Base-by-base conservation (phyloP, 139 green algal species). In the Raphidocelis subcapitata region DNA sequence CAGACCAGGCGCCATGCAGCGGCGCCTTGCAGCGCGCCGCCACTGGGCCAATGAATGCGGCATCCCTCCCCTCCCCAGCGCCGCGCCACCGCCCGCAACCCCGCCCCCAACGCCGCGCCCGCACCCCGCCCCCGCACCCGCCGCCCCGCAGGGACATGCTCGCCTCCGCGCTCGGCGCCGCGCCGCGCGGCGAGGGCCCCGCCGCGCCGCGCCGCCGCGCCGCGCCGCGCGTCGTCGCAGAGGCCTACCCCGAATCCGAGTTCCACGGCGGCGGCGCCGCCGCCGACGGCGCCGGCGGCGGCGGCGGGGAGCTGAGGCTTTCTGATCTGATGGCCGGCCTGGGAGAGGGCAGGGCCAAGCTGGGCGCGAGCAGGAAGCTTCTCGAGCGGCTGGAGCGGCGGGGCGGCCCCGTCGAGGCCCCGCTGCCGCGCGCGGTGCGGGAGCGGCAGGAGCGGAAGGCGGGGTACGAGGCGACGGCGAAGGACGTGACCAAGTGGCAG, bases 401-500 rank as follows among this genome's bases (percentile, higher is more conserved):
- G 32, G 37, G 65, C 21, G 69, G 67, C 24, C 79, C 85, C 0
- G 82, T 94, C 52, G 57, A 69, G 0, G 81, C 86, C 24, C 86
- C 87, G 0, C 82, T 97, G 37, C 93, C 93, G 1, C 56, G 74
- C 0, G 61, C 80, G 8, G 85, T 96, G 33, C 67, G 71, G 37
- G 82, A 90, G 23, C 80, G 91, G 3, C 64, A 87, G 62, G 85
- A 95, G 79, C 85, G 91, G 67, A 90, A 91, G 78, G 95, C 91
- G 1, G 95, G 86, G 16, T 99, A 99, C 69, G 89, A 96, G 69
- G 74, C 75, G 14, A 90, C 88, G 21, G 86, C 74, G 8, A 75
- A 92, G 67, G 92, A 98, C 8, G 88, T 97, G 5, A 77, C 83
- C 44, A 95, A 95, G 77, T 99, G 94, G 94, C 83, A 92, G 76